Percentiles rank a stretch among this genome's conserved stretches.
These are phyloP conservation scores for Spathaspora gorwiae DNA, from an alignment of 805 yeast genomes.

Conservation along the genomic window DNA sequence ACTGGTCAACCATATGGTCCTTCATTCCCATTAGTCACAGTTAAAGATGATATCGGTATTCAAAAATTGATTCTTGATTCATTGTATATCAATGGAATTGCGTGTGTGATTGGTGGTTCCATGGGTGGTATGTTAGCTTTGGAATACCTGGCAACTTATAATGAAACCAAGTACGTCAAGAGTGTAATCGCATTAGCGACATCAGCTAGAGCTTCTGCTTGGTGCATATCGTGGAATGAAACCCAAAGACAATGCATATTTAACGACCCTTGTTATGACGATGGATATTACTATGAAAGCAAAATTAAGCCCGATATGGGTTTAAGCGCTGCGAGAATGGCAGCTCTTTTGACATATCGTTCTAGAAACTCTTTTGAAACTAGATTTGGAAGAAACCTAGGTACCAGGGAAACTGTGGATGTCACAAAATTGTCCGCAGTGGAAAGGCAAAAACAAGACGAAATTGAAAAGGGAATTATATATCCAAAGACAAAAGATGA, in stretches of 20 bases:
- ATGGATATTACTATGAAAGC: slow-evolving; percentile 77
- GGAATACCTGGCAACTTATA: slow-evolving; percentile 70
- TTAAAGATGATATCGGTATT: slow-evolving; percentile 84
- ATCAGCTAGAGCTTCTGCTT: slow-evolving; percentile 90
- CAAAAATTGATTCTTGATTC: slow-evolving; percentile 76
- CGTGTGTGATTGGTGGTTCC: slow-evolving; percentile 91
- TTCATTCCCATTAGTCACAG: slow-evolving; percentile 87
- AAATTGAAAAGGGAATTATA: slow-evolving; percentile 24
- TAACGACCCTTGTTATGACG: slow-evolving; percentile 88
- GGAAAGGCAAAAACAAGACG: slow-evolving; percentile 8
- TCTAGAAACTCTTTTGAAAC: slow-evolving; percentile 88
- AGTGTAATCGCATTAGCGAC: slow-evolving; percentile 84
- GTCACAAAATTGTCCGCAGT: slow-evolving; percentile 1
- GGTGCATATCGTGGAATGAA: slow-evolving; percentile 99
- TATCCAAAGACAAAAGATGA: slow-evolving; percentile 51
- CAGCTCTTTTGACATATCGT: slow-evolving; percentile 88
- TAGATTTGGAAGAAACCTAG: slow-evolving; percentile 76
- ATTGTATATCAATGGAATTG: slow-evolving; percentile 72
- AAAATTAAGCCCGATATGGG: slow-evolving; percentile 72
- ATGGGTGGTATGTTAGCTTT: slow-evolving; percentile 98
- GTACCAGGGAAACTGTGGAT: neutral
- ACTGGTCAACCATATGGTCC: slow-evolving; percentile 85
- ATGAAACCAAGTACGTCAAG: slow-evolving; percentile 62
- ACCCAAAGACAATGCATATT: slow-evolving; percentile 96
- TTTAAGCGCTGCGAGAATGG: slow-evolving; percentile 94